Conservation (phyloP, 106 monocot species). For the Vanilla planifolia region DNA sequence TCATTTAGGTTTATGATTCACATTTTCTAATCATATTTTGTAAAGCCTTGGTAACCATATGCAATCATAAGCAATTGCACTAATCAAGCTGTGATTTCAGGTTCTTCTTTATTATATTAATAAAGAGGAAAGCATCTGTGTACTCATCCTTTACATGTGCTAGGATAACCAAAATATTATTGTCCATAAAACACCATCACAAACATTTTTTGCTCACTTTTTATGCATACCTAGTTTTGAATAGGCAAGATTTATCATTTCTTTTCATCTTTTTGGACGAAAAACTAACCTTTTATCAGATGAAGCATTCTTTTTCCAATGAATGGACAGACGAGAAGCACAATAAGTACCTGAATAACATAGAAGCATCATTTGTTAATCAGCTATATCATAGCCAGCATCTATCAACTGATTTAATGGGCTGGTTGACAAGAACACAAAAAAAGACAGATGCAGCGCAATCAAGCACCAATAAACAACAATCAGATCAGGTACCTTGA, state of each 20-base stretch:
- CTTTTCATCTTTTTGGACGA: neutral
- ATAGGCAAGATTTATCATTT: neutral
- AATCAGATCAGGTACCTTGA: constrained; percentile 37
- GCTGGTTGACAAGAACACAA: constrained; percentile 29
- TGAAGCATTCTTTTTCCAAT: constrained; percentile 21
- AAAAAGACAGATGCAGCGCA: constrained; percentile 11
- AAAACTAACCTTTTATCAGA: constrained; percentile 12
- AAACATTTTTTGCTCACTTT: neutral
- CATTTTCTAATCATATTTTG: neutral
- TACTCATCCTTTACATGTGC: too few relatives aligned
- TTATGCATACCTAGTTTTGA: neutral
- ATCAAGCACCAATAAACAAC: constrained; percentile 11
- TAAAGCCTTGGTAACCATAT: too few relatives aligned
- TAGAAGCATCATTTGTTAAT: constrained; percentile 84
- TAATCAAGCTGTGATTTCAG: too few relatives aligned
- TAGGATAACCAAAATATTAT: too few relatives aligned
- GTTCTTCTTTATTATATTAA: too few relatives aligned
- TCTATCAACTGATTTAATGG: constrained; percentile 19
- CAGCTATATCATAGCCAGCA: constrained; percentile 44
- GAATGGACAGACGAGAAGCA: constrained; percentile 96
- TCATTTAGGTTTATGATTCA: neutral
- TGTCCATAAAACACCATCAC: too few relatives aligned
- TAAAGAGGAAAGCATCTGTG: neutral
- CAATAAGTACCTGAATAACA: constrained; percentile 60
- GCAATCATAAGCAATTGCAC: too few relatives aligned